A percentile compares a stretch with the other conserved stretches of the same genome.
Evolutionary conservation across 2,329 filamentous ascomycete genomes (phyloP).

Genomic region (Microcera coccophila): DNA sequence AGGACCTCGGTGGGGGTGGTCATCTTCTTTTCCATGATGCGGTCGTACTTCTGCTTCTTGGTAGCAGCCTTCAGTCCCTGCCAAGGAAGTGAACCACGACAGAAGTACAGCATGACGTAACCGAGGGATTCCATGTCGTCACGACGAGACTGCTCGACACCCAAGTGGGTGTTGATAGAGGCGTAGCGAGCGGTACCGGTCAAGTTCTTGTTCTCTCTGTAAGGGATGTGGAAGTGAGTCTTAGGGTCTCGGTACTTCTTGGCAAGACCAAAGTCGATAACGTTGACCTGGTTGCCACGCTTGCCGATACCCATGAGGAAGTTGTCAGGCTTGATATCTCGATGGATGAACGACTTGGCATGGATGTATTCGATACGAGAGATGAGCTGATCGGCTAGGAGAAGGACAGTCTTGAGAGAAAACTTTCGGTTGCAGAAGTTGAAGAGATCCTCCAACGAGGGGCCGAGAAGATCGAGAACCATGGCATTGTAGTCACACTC

Average conservation of each 20-base stretch:
- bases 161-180: conserved; percentile 97
- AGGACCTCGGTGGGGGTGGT: conserved; percentile 97
- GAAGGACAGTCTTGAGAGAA: conserved; percentile 94
- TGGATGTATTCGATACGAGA: conserved; percentile 99
- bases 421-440: conserved; percentile 99
- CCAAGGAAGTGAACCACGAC: conserved; percentile 97
- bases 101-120: conserved; percentile 99
- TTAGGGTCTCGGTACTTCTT: conserved; percentile 99
- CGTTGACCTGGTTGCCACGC: conserved; percentile 98
- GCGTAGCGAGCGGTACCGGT: conserved; percentile 98
- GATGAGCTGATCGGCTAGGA: conserved; percentile 96
- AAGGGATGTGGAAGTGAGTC: conserved; percentile 99
- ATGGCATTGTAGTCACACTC: conserved; percentile 99
- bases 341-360: conserved; percentile 98
- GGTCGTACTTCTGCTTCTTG: conserved; percentile 99
- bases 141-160: conserved; percentile 97
- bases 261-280: conserved; percentile 97
- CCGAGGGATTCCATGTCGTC: conserved; percentile 99
- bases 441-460: conserved; percentile 95
- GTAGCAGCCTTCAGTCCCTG: conserved; percentile 97
- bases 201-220: conserved; percentile 99
- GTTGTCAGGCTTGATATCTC: conserved; percentile 99
- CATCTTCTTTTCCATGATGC: conserved; percentile 99
- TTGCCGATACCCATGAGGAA: conserved; percentile 99
- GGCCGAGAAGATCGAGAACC: conserved; percentile 95